phyloP scores from a whole-genome alignment of 495 filamentous ascomycete species.

The Aspergillus heteromorphus region DNA sequence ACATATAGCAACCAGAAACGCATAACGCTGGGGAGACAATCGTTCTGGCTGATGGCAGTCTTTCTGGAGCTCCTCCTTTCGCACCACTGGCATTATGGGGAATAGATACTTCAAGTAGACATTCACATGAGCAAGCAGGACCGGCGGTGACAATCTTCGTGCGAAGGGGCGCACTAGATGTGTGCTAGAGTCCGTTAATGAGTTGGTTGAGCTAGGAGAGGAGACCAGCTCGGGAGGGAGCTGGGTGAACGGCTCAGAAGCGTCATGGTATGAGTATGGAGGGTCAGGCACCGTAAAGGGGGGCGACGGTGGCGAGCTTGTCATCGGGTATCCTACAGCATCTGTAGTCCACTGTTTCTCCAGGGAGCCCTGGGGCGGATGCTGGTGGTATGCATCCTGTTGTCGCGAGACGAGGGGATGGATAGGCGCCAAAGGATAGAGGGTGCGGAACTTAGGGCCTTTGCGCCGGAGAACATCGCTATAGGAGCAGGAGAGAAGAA shows the following conservation, averaged over 20 bases:
- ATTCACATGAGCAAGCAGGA: constrained; percentile 40
- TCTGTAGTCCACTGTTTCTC: constrained; percentile 20
- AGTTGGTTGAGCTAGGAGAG: constrained; percentile 36
- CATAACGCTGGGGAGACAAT: constrained; percentile 66
- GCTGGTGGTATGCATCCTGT: constrained; percentile 4
- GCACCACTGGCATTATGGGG: constrained; percentile 74
- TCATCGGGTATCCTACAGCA: constrained; percentile 13
- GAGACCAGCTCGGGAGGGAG: constrained; percentile 36
- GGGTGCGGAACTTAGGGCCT: constrained; percentile 41
- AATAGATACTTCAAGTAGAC: constrained; percentile 61
- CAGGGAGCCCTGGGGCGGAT: constrained; percentile 12
- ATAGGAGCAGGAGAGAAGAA: constrained; percentile 44
- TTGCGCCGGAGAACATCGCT: constrained; percentile 41
- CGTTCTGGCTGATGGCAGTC: constrained; percentile 55
- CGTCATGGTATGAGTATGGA: constrained; percentile 20
- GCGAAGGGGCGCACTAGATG: constrained; percentile 15
- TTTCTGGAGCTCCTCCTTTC: constrained; percentile 60
- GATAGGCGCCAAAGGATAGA: constrained; percentile 40
- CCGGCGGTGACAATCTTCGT: constrained; percentile 29
- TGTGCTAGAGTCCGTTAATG: constrained; percentile 24
- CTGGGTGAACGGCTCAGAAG: constrained; percentile 24
- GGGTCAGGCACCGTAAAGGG: constrained; percentile 21
- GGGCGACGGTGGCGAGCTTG: constrained; percentile 28
- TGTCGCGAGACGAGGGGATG: constrained; percentile 29
- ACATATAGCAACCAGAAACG: constrained; percentile 70